Evolutionary conservation across 371 early-diverging fungal species (phyloP).

Genomic region (Mortierella sp.): DNA sequence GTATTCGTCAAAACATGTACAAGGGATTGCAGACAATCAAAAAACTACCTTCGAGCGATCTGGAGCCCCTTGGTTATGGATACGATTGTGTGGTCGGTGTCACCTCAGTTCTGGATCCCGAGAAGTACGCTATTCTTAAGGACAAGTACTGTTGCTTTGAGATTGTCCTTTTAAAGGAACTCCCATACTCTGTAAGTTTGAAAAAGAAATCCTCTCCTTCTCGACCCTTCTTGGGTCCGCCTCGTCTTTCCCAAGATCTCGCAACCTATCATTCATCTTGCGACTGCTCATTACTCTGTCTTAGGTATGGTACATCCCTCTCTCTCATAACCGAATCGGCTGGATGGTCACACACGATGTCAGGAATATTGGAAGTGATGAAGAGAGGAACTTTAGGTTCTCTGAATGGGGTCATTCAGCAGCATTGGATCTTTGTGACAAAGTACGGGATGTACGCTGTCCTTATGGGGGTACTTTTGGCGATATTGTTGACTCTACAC

Average conservation of each 20-base stretch:
- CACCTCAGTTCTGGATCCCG: constrained; percentile 8
- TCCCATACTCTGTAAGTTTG: constrained; percentile 20
- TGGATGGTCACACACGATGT: constrained; percentile 17
- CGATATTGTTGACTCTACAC: constrained; percentile 26
- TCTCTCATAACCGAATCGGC: constrained; percentile 10
- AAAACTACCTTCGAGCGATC: constrained; percentile 7
- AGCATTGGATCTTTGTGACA: constrained; percentile 14
- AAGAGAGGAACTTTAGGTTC: constrained; percentile 4
- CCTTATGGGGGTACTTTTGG: constrained; percentile 13
- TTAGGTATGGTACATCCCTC: constrained; percentile 9
- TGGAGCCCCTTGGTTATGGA: constrained; percentile 4
- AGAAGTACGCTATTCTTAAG: constrained; percentile 1
- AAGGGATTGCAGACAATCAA: not conserved
- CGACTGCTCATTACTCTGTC: not conserved
- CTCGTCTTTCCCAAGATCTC: too few species aligned
- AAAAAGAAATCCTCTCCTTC: not conserved
- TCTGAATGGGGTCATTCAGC: constrained; percentile 24
- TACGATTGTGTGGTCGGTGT: constrained; percentile 22
- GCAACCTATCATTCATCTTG: not conserved
- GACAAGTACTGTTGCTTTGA: constrained; percentile 20
- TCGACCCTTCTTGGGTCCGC: too few species aligned
- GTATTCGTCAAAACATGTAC: constrained; percentile 23
- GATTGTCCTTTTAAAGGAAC: constrained; percentile 3
- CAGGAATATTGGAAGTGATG: not conserved
- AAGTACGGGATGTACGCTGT: constrained; percentile 19